Base-by-base conservation (phyloP, 305 asterid genomes). In the Fraxinus ornus region DNA sequence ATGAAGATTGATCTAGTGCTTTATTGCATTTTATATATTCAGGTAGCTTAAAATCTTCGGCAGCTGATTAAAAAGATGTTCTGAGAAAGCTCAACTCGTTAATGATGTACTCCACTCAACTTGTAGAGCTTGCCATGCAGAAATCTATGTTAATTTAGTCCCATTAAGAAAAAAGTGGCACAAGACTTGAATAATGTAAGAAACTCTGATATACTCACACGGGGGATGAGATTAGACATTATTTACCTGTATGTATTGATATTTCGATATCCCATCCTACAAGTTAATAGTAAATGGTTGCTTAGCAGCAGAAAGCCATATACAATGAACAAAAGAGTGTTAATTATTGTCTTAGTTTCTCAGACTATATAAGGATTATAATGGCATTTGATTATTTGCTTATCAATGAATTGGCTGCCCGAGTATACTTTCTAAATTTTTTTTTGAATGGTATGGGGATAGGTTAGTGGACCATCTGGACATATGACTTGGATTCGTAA, bases 381-480 rank as follows among this genome's bases (percentile, higher is more conserved):
- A 22, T 35, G 70, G 79, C 55, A 62, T 77, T 66, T 72, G 73
- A 24, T 79, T 57, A 78, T 47, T 13, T 41, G 35, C 32, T 75
- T 60, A 71, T 71, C 79, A 32, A 66, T 74, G 76, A 6, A 44
- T 55, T 74, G 70, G 21, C 78, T 78, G 36, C 41, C 77, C 70
- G 33, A 30, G 60, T 10, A 55, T 64, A 17, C 79, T 80, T 85
- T 75, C 81, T 85, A 60, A 28, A 28, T 35, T 35, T 49, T 75
- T 13, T 39, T 71, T 71, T 75, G 78, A 77, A 70, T 74, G 86
- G 79, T 22, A 36, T 79, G 79, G 88, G 73, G 78, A 79, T 87
- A 95, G 98, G 98, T 95, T 83, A 87, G 91, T 78, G 97, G 99
- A 78, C 99, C 98, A 79, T 94, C 98, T 17, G 98, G 98, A 83